Evolutionary conservation across 805 yeast species (phyloP).

Genomic region (Kazachstania viticola): DNA sequence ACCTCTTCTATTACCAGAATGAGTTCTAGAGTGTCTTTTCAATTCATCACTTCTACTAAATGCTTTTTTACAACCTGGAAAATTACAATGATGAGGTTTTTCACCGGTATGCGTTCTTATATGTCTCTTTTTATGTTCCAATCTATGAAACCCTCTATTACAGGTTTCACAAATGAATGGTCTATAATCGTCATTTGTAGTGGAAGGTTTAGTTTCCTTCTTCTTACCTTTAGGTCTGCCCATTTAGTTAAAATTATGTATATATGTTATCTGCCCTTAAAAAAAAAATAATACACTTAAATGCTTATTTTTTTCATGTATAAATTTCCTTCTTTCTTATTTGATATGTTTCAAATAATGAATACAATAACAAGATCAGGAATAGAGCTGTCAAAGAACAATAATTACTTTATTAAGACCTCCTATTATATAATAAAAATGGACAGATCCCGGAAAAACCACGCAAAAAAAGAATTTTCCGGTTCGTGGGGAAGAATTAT

Average conservation of each 20-base stretch:
- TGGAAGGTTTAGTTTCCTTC: background rate
- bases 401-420: too few species aligned
- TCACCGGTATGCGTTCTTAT: slow-evolving; percentile 76
- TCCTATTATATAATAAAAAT: too few species aligned
- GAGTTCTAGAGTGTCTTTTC: slow-evolving; percentile 63
- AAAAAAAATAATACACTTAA: background rate
- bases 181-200: slow-evolving; percentile 27
- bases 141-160: slow-evolving; percentile 60
- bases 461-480: too few species aligned
- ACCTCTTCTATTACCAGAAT: slow-evolving; percentile 27
- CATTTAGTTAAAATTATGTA: too few species aligned
- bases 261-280: background rate
- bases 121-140: slow-evolving; percentile 72
- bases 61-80: slow-evolving; percentile 56
- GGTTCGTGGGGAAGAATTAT: too few species aligned
- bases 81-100: slow-evolving; percentile 67
- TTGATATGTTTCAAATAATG: too few species aligned
- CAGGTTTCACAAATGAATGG: slow-evolving; percentile 70
- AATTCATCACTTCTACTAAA: slow-evolving; percentile 65
- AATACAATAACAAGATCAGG: too few species aligned
- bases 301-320: background rate
- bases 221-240: background rate
- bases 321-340: too few species aligned
- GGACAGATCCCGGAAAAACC: too few species aligned
- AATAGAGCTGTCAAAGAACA: too few species aligned